Conservation (phyloP, 2,329 filamentous ascomycete genomes). For the Trichoderma citrinoviride region DNA sequence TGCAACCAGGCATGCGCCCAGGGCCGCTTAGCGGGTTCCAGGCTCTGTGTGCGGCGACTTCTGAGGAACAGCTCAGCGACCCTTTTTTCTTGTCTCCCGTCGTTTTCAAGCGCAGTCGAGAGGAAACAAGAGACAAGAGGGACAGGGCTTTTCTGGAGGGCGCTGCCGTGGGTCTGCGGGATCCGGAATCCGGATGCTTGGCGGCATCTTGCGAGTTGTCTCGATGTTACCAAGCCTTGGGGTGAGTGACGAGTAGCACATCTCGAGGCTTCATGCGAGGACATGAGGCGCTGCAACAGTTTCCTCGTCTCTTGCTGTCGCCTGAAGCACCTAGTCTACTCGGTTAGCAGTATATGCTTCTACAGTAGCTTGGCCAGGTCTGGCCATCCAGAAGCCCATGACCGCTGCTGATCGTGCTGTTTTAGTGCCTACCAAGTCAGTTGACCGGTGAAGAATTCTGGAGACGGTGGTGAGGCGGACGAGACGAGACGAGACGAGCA, state of each 20-base stretch:
- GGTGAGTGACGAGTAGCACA: not conserved
- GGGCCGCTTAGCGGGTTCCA: constrained; percentile 17
- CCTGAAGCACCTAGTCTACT: not conserved
- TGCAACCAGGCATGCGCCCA: constrained; percentile 17
- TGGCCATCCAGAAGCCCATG: not conserved
- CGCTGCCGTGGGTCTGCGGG: constrained; percentile 6
- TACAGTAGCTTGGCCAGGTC: not conserved
- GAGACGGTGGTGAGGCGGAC: not conserved
- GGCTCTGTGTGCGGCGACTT: constrained; percentile 16
- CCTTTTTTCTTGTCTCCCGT: not conserved
- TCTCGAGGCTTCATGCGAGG: not conserved
- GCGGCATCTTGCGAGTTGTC: not conserved
- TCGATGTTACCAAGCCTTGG: too few species aligned
- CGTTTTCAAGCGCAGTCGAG: not conserved
- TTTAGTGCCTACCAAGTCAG: too few species aligned
- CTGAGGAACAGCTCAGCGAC: constrained; percentile 11
- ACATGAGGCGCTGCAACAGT: not conserved
- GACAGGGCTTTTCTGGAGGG: not conserved
- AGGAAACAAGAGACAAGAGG: not conserved
- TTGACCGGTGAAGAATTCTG: not conserved
- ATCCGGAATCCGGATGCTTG: constrained; percentile 13
- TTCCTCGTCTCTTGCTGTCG: not conserved
- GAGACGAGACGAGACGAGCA: not conserved
- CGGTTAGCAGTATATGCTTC: too few species aligned
- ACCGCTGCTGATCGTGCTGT: not conserved